These are phyloP conservation scores for Sugiyamaella xylanicola DNA, from an alignment of 1,139 yeast species.

Conservation along the genomic window DNA sequence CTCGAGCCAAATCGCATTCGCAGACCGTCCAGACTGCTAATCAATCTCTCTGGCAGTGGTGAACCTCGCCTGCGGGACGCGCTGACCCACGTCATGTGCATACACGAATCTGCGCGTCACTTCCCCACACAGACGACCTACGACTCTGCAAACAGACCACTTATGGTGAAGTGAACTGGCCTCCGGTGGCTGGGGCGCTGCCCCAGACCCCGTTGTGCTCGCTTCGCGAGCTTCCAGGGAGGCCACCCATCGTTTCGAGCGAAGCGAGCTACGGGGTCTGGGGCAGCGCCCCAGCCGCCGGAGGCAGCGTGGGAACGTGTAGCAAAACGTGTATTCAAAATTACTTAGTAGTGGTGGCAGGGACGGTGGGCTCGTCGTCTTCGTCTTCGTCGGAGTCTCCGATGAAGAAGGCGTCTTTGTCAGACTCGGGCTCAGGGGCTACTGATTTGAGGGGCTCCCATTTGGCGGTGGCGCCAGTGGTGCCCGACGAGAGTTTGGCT, in stretches of 20 bases:
- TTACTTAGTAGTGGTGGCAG: neutral
- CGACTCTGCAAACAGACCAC: too few species aligned
- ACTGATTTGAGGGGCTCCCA: conserved; percentile 66
- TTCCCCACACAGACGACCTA: neutral
- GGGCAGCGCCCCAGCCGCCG: conserved; percentile 13
- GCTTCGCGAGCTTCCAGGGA: neutral
- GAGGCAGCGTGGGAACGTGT: conserved; percentile 8
- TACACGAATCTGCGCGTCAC: too few species aligned
- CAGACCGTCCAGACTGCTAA: too few species aligned
- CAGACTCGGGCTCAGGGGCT: conserved; percentile 55
- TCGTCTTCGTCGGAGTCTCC: conserved; percentile 80
- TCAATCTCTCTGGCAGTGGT: too few species aligned
- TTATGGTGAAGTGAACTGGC: too few species aligned
- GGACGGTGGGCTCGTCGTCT: conserved; percentile 3
- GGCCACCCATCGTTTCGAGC: neutral
- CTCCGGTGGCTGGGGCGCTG: conserved; percentile 3
- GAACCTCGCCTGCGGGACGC: too few species aligned
- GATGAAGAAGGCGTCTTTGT: conserved; percentile 72
- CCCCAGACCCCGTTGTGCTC: neutral
- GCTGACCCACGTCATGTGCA: too few species aligned
- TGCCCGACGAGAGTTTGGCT: neutral
- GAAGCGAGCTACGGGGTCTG: neutral
- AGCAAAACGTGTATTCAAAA: neutral
- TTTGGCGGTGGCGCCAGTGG: conserved; percentile 40
- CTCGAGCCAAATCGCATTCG: too few species aligned